Conservation (phyloP, 2,329 filamentous ascomycete genomes). For the Geosmithia putterillii region DNA sequence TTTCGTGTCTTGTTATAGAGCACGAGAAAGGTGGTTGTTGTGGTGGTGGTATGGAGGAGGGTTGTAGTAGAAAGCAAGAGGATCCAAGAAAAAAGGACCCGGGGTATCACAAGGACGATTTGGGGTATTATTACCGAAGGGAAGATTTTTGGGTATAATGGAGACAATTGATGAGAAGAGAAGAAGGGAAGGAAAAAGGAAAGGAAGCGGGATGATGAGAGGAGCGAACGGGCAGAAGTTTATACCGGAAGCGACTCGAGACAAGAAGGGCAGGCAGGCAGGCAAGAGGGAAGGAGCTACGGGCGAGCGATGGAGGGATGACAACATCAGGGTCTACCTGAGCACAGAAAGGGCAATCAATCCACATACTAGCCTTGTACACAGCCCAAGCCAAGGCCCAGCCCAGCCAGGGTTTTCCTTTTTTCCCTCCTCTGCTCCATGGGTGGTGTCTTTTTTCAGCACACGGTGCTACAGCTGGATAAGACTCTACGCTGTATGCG, state of each 20-base stretch:
- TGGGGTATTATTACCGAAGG: neutral
- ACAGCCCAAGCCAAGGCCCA: too few species aligned
- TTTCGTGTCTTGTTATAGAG: neutral
- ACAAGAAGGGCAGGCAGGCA: neutral
- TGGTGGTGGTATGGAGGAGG: neutral
- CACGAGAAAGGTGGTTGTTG: neutral
- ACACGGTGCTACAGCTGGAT: too few species aligned
- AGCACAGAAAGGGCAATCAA: neutral
- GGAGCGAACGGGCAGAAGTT: slow-evolving; percentile 1
- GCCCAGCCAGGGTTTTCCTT: too few species aligned
- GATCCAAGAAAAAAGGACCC: neutral
- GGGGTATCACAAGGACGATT: slow-evolving; percentile 3
- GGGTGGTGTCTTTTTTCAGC: too few species aligned
- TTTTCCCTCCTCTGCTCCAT: too few species aligned
- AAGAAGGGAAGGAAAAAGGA: neutral
- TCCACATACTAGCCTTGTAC: neutral
- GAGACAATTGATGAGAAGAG: neutral
- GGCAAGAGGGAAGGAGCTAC: neutral
- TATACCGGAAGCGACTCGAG: neutral
- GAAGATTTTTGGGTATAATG: slow-evolving; percentile 1
- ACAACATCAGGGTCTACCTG: neutral
- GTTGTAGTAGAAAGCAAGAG: neutral
- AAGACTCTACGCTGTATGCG: too few species aligned
- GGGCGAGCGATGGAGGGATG: neutral
- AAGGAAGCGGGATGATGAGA: neutral